Conservation (phyloP, 148 eudicot genomes). For the Chenopodium formosanum region DNA sequence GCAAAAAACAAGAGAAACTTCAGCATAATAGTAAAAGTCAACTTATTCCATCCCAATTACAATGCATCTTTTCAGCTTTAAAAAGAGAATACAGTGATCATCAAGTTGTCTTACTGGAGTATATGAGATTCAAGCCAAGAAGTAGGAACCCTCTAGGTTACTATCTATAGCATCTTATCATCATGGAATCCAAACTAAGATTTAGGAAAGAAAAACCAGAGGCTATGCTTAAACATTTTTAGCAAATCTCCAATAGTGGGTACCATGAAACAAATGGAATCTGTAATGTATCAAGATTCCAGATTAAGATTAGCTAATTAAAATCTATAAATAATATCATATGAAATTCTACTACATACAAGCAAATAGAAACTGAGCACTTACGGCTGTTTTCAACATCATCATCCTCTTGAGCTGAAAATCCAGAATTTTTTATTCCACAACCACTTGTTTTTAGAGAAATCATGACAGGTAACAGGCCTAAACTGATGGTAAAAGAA, state of each 20-base stretch:
- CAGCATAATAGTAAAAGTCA: neutral
- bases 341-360: neutral
- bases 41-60: neutral
- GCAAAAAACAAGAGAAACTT: neutral
- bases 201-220: neutral
- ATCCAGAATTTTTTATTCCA: constrained; percentile 75
- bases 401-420: constrained; percentile 65
- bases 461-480: constrained; percentile 71
- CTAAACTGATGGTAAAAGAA: constrained; percentile 75
- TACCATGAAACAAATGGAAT: neutral
- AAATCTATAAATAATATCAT: neutral
- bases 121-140: neutral
- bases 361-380: constrained; percentile 20
- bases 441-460: constrained; percentile 80
- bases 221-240: neutral
- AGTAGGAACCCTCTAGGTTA: neutral
- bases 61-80: neutral
- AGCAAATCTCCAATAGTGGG: neutral
- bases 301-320: neutral
- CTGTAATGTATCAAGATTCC: neutral
- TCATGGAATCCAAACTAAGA: neutral
- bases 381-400: constrained; percentile 68
- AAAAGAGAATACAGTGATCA: neutral
- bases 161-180: constrained; percentile 13
- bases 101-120: neutral